Percentiles rank a stretch among this genome's conserved stretches.
Evolutionary conservation across 768 basidiomycete species (phyloP).

Genomic region (Suillus ampliporus): DNA sequence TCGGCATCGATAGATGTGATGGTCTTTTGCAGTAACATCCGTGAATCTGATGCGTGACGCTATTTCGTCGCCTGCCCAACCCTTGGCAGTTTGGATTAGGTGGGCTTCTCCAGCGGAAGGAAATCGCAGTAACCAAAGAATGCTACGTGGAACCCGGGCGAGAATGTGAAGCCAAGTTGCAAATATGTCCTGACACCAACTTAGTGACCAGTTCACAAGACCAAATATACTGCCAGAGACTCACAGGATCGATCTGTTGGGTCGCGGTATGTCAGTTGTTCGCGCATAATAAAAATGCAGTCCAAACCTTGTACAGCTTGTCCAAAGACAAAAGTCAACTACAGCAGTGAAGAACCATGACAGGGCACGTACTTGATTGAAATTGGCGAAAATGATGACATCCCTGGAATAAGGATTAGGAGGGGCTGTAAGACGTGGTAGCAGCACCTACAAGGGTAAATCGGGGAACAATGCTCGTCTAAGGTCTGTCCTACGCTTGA

Average conservation of each 20-base stretch:
- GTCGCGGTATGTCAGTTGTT: background rate
- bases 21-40: conserved; percentile 52
- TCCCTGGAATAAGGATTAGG: conserved; percentile 35
- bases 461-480: conserved; percentile 49
- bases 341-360: background rate
- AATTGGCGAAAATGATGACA: conserved; percentile 55
- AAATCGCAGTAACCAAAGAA: conserved; percentile 60
- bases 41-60: conserved; percentile 53
- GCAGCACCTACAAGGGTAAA: conserved; percentile 42
- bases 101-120: conserved; percentile 53
- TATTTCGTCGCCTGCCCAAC: conserved; percentile 53
- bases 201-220: conserved; percentile 8
- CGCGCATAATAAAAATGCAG: background rate
- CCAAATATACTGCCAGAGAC: conserved; percentile 7
- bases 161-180: conserved; percentile 56
- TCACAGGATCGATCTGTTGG: conserved; percentile 43
- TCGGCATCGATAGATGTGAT: conserved; percentile 49
- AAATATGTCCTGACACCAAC: conserved; percentile 43
- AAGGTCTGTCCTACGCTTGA: conserved; percentile 42
- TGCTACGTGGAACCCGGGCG: conserved; percentile 46
- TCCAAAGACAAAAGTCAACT: conserved; percentile 16
- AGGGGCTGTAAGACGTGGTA: background rate
- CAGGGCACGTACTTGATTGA: conserved; percentile 50
- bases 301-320: conserved; percentile 51
- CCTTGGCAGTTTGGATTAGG: conserved; percentile 44